These are phyloP conservation scores for Cordyceps cicadae DNA, from an alignment of 2,329 filamentous ascomycete genomes.

Conservation along the genomic window DNA sequence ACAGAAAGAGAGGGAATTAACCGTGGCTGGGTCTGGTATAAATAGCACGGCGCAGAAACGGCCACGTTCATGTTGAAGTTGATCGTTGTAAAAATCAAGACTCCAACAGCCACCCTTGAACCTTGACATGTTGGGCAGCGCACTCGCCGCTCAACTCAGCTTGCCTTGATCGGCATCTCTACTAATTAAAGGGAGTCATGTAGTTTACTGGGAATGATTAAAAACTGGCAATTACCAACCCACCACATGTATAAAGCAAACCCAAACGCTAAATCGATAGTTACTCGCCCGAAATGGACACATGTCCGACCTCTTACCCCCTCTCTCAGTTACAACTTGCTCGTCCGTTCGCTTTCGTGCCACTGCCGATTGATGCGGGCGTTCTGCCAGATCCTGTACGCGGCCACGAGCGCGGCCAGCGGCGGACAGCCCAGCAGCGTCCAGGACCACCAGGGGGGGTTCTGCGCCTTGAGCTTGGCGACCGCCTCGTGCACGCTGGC, in stretches of 20 bases:
- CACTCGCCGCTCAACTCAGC: no score
- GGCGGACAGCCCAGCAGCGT: constrained; percentile 63
- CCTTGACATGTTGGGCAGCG: no score
- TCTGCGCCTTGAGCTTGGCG: constrained; percentile 49
- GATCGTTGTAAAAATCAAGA: no score
- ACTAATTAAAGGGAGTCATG: no score
- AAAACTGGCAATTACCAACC: no score
- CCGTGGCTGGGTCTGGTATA: no score
- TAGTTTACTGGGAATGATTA: no score
- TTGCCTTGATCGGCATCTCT: no score
- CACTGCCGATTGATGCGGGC: constrained; percentile 61
- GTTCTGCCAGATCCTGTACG: constrained; percentile 68
- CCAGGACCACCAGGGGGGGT: constrained; percentile 81
- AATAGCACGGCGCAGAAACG: no score
- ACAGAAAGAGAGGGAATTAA: no score
- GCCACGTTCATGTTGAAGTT: no score
- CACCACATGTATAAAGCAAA: background rate
- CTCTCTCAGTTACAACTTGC: constrained; percentile 14
- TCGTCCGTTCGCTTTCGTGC: constrained; percentile 46
- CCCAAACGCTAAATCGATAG: background rate
- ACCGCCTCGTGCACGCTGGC: constrained; percentile 60
- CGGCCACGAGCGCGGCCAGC: constrained; percentile 57
- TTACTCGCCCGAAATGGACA: background rate
- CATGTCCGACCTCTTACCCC: background rate
- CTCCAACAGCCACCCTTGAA: no score